Evolutionary conservation across 2,329 filamentous ascomycete genomes (phyloP).

Genomic region (Exophiala bonariae): DNA sequence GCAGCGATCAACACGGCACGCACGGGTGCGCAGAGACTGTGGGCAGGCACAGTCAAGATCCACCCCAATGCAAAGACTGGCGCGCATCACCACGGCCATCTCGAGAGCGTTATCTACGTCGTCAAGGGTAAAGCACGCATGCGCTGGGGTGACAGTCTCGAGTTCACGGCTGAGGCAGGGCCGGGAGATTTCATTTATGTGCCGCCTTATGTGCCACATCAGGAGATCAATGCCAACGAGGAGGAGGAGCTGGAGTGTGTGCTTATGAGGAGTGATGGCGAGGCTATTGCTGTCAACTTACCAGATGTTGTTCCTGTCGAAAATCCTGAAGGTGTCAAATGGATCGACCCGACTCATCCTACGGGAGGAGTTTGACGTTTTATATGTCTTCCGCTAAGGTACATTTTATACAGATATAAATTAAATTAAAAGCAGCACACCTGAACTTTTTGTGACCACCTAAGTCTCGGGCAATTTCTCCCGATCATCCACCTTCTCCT

Average conservation of each 20-base stretch:
- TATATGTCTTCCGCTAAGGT: no score
- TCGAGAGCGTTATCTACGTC: slow-evolving; percentile 49
- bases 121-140: slow-evolving; percentile 46
- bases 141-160: slow-evolving; percentile 47
- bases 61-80: slow-evolving; percentile 46
- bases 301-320: slow-evolving; percentile 44
- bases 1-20: slow-evolving; percentile 48
- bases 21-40: slow-evolving; percentile 45
- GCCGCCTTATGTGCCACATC: slow-evolving; percentile 46
- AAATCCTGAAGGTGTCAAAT: slow-evolving; percentile 44
- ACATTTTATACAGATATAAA: no score
- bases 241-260: slow-evolving; percentile 46
- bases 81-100: slow-evolving; percentile 46
- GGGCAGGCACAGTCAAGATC: slow-evolving; percentile 48
- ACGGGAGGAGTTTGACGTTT: slow-evolving; percentile 22
- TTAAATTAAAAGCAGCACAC: no score
- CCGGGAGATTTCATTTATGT: slow-evolving; percentile 50
- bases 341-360: slow-evolving; percentile 49
- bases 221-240: slow-evolving; percentile 47
- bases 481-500: slow-evolving; percentile 4
- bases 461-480: slow-evolving; percentile 9
- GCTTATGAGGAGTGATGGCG: slow-evolving; percentile 43
- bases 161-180: slow-evolving; percentile 47
- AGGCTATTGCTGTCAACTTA: slow-evolving; percentile 47
- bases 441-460: not conserved